Percentiles rank a stretch among this genome's conserved stretches.
Conservation (phyloP, 805 yeast genomes). For the Candida ponderosae region DNA sequence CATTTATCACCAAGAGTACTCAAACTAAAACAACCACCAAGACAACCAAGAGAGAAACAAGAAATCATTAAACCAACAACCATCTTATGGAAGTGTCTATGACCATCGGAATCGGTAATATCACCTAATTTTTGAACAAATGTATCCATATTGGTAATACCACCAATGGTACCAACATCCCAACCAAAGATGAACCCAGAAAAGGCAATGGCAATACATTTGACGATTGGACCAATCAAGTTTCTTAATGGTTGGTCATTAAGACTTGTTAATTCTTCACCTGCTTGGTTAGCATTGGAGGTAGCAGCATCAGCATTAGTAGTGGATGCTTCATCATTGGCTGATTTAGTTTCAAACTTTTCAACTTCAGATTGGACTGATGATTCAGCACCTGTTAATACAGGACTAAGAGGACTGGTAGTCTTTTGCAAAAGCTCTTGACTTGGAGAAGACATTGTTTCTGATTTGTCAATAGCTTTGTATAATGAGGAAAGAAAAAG, state of each 20-base stretch:
- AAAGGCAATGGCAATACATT: slow-evolving; percentile 42
- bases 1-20: slow-evolving; percentile 48
- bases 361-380: too few species aligned
- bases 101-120: slow-evolving; percentile 27
- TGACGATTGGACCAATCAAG: not conserved
- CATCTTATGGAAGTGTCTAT: slow-evolving; percentile 31
- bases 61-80: slow-evolving; percentile 47
- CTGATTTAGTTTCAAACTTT: too few species aligned
- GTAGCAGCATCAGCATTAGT: too few species aligned
- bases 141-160: slow-evolving; percentile 59
- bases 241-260: not conserved
- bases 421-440: too few species aligned
- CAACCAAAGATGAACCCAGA: slow-evolving; percentile 71
- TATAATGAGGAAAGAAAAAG: too few species aligned
- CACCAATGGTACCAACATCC: slow-evolving; percentile 75
- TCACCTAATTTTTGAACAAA: slow-evolving; percentile 48
- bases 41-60: slow-evolving; percentile 63
- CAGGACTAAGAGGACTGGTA: too few species aligned
- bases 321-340: not conserved
- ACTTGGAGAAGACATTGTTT: too few species aligned
- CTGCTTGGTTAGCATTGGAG: too few species aligned
- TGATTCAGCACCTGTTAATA: too few species aligned
- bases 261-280: too few species aligned
- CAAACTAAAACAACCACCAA: slow-evolving; percentile 55
- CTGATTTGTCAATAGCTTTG: too few species aligned